Evolutionary conservation across 2,329 filamentous ascomycete species (phyloP), one percentile per base, ranked within the genome.

Genomic region (Reticulascus tulasneorum): DNA sequence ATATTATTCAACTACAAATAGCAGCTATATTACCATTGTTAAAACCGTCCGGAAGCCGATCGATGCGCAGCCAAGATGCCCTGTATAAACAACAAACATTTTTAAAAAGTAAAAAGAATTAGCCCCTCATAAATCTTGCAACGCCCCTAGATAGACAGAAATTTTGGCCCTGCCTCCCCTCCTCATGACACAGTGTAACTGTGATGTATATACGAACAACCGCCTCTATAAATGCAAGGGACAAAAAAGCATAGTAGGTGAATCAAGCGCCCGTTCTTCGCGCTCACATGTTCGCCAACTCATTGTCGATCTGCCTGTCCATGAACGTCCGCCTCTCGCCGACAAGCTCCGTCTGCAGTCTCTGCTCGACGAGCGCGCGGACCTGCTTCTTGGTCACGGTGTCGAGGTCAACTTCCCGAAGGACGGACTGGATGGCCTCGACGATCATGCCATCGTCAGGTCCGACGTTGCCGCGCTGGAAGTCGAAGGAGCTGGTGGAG

Each of bases 321-420:
- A 97, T 79, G 66, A 94, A 97, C 12, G 82, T 81, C 58, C 85
- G 81, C 60, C 88, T 83, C 62, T 96, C 90, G 16, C 89, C 90
- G 1, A 77, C 73, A 39, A 97, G 73, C 59, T 95, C 89, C 5
- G 86, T 91, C 67, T 96, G 91, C 44, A 98, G 66, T 52, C 90
- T 79, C 68, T 96, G 89, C 67, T 98, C 93, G 10, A 95, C 89
- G 28, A 97, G 74, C 4, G 86, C 90, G 33, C 86, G 77, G 38
- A 93, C 84, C 66, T 97, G 91, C 69, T 98, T 98, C 80, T 97
- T 98, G 7, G 93, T 98, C 30, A 97, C 87, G n/a, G 77, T 91
- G 59, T 98, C 93, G 26, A 98, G 72, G 60, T 98, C 91, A 1
- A 96, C 89, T 53, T 96, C 91, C 12, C 73, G 66, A 44, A 98